phyloP scores from a whole-genome alignment of 1,284 basidiomycete genomes.

The Cryptococcus sp. region DNA sequence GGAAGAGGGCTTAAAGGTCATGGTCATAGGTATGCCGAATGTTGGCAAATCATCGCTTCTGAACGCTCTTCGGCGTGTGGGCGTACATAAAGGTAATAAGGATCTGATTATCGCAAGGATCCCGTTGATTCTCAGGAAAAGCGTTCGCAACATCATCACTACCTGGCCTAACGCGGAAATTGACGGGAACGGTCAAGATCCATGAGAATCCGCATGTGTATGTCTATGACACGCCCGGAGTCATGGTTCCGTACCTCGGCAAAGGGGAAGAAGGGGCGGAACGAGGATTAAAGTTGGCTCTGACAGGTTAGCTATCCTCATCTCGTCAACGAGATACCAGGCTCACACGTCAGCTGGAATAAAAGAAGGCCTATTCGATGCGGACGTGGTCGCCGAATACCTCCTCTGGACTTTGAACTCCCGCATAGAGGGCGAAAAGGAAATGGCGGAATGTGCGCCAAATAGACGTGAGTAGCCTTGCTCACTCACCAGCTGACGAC shows the following conservation, averaged over 20 bases:
- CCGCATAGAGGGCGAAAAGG: conserved; percentile 47
- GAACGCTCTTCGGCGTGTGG: conserved; percentile 84
- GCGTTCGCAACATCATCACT: conserved; percentile 83
- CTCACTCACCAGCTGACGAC: background rate
- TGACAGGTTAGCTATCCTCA: conserved; percentile 63
- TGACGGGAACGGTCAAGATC: conserved; percentile 78
- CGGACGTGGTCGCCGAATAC: conserved; percentile 78
- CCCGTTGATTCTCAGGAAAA: conserved; percentile 57
- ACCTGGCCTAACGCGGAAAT: conserved; percentile 77
- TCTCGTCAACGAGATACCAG: conserved; percentile 1
- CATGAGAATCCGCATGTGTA: conserved; percentile 77
- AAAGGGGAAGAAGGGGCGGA: conserved; percentile 77
- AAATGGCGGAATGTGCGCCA: conserved; percentile 8
- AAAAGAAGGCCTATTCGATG: conserved; percentile 86
- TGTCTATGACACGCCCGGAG: conserved; percentile 91
- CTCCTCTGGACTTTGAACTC: conserved; percentile 82
- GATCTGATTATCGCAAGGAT: background rate
- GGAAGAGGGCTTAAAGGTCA: conserved; percentile 64
- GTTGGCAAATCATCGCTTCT: conserved; percentile 94
- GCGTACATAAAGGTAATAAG: conserved; percentile 72
- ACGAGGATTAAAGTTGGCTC: conserved; percentile 82
- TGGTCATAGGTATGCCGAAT: conserved; percentile 97
- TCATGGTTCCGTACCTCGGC: conserved; percentile 96
- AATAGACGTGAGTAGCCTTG: conserved; percentile 52
- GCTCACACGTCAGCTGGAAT: conserved; percentile 69